Base-by-base conservation (phyloP, 179 eudicot genomes). In the Kewa caespitosa region DNA sequence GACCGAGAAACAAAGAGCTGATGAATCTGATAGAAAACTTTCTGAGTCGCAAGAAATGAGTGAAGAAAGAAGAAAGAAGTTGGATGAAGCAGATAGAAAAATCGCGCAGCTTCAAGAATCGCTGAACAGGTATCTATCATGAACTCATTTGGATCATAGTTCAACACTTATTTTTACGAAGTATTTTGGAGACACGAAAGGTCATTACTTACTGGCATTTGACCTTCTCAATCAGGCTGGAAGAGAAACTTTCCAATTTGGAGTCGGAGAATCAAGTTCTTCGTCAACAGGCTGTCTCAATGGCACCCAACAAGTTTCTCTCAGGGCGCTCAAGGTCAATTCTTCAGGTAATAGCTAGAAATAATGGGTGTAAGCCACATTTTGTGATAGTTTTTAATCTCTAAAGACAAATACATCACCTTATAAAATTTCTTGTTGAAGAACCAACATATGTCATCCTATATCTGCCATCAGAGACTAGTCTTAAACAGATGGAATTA, bases 261-360 rank as follows among this genome's bases (percentile, higher is more conserved):
- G 98, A 94, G 73, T 92, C 98, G 59, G 98, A 94, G 85, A 94
- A 89, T 75, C 89, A 94, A 87, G 98, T 94, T 81, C 89, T 94
- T 73, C 98, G 97, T 71, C 98, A 94, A 78, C 98, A 94, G 77
- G 93, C 89, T 72, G 85, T 86, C 69, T 79, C 89, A 50, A 82
- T 86, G 84, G 91, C 94, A 77, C 97, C 96, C 52, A 94, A 92
- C 80, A 92, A 92, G 78, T 82, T 89, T 69, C 87, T 86, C 60
- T 87, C 92, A 41, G 90, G 89, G 71, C 97, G 93, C 74, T 87
- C 94, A 38, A 91, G 91, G 84, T 94, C 98, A 57, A 83, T 88
- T 78, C 84, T 92, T 69, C 98, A 94, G 98, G 98, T 92, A n/a
- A 83, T 73, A 64, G 20, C 37, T 31, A 32, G 77, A n/a, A n/a